A percentile compares a stretch with the other conserved stretches of the same genome.
Evolutionary conservation across 2,329 filamentous ascomycete species (phyloP).

Genomic region (Aspergillus sp.): DNA sequence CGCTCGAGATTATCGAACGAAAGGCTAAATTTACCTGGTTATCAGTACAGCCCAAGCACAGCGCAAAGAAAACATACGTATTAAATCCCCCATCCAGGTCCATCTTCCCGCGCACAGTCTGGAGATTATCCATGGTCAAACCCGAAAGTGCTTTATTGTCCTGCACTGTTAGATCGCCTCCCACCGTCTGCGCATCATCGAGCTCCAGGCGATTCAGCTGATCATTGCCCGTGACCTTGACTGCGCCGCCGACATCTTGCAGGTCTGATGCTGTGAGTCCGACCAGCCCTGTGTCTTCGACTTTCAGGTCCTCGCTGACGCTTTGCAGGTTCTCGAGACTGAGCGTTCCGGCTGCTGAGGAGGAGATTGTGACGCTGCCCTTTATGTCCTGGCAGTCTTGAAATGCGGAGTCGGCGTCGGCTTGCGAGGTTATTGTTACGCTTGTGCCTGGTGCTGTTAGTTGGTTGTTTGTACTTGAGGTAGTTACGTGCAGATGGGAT

Average conservation of each 20-base stretch:
- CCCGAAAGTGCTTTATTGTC: conserved; percentile 22
- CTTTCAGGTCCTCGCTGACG: conserved; percentile 24
- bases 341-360: conserved; percentile 39
- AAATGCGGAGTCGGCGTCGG: conserved; percentile 30
- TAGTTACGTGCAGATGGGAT: background rate
- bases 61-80: conserved; percentile 14
- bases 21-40: conserved; percentile 16
- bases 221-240: conserved; percentile 21
- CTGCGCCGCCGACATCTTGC: conserved; percentile 17
- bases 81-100: conserved; percentile 24
- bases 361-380: conserved; percentile 39
- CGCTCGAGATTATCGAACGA: conserved; percentile 24
- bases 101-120: conserved; percentile 25
- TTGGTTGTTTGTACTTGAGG: background rate
- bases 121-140: conserved; percentile 21
- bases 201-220: conserved; percentile 22
- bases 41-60: background rate
- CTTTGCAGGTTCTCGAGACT: conserved; percentile 40
- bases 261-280: conserved; percentile 22
- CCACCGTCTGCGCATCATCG: conserved; percentile 16
- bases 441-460: conserved; percentile 34
- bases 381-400: conserved; percentile 41
- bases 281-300: conserved; percentile 17
- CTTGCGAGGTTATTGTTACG: conserved; percentile 42
- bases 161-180: conserved; percentile 20